A percentile compares a stretch with the other conserved stretches of the same genome.
Evolutionary conservation across 257 asterid species (phyloP).

Genomic region (Linaria vulgaris): DNA sequence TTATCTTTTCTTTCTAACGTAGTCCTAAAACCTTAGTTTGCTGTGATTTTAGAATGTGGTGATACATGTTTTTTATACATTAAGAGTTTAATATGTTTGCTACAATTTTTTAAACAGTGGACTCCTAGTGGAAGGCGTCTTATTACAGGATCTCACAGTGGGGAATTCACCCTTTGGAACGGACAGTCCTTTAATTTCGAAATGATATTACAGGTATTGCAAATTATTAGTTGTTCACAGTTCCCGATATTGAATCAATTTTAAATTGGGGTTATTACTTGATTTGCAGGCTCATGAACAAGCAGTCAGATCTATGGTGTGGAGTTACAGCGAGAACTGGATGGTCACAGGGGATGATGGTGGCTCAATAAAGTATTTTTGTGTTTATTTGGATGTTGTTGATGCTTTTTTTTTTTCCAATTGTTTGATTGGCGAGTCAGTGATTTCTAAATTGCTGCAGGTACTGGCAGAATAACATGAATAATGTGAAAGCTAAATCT

Average conservation of each 20-base stretch:
- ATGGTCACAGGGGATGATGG: slow-evolving; percentile 99
- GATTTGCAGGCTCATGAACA: slow-evolving; percentile 93
- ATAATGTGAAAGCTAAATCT: slow-evolving; percentile 90
- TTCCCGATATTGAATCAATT: slow-evolving; percentile 15
- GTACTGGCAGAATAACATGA: slow-evolving; percentile 99
- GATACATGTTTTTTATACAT: neutral
- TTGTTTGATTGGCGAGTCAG: slow-evolving; percentile 16
- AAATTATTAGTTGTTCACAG: slow-evolving; percentile 23
- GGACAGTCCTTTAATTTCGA: slow-evolving; percentile 97
- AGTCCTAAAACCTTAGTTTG: neutral
- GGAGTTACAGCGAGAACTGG: slow-evolving; percentile 99
- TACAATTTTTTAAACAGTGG: slow-evolving; percentile 62
- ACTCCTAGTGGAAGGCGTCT: slow-evolving; percentile 99
- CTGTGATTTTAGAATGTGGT: neutral
- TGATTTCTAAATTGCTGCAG: slow-evolving; percentile 49
- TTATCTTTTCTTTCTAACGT: neutral
- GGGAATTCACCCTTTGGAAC: slow-evolving; percentile 99
- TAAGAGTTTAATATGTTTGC: slow-evolving; percentile 29
- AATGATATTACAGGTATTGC: slow-evolving; percentile 91
- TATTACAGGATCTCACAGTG: slow-evolving; percentile 97
- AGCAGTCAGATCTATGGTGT: slow-evolving; percentile 97
- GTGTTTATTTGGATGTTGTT: slow-evolving; percentile 18
- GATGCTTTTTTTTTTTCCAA: slow-evolving; percentile 2
- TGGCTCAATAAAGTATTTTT: slow-evolving; percentile 87
- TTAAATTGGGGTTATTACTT: slow-evolving; percentile 19